phyloP scores from a whole-genome alignment of 371 early-diverging fungal genomes.

The Paraphysoderma sedebokerense region DNA sequence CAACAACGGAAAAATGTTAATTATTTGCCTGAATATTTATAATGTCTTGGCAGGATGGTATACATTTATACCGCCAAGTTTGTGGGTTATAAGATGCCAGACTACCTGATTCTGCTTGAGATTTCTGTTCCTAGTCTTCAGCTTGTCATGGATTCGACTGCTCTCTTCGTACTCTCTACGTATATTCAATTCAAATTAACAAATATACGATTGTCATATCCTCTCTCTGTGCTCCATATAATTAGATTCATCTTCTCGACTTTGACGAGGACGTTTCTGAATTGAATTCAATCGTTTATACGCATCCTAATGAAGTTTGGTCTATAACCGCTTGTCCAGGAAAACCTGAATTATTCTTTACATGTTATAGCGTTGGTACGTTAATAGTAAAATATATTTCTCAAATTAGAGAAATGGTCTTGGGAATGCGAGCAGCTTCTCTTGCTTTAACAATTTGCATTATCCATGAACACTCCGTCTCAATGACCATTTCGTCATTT shows the following conservation, averaged over 20 bases:
- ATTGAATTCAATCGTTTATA: constrained; percentile 37
- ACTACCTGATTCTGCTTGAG: not conserved
- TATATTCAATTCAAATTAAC: constrained; percentile 11
- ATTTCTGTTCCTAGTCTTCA: not conserved
- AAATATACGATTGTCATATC: constrained; percentile 2
- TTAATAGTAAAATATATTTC: not conserved
- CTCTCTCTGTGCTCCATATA: not conserved
- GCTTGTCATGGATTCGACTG: not conserved
- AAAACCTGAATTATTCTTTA: constrained; percentile 38
- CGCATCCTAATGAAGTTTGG: constrained; percentile 53
- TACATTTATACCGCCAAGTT: no score
- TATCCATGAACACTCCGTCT: constrained; percentile 11
- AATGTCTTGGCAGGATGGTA: no score
- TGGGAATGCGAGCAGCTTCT: not conserved
- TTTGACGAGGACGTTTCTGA: constrained; percentile 50
- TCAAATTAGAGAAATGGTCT: not conserved
- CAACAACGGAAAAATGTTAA: not conserved
- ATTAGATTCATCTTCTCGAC: constrained; percentile 38
- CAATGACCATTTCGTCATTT: no score
- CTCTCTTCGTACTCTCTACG: not conserved
- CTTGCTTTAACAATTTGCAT: constrained; percentile 6
- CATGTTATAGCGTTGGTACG: constrained; percentile 34
- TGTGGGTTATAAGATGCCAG: constrained; percentile 1
- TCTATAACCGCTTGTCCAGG: constrained; percentile 44
- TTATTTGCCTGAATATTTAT: no score